Evolutionary conservation across 768 basidiomycete species (phyloP).

Genomic region (Serendipita sp.): DNA sequence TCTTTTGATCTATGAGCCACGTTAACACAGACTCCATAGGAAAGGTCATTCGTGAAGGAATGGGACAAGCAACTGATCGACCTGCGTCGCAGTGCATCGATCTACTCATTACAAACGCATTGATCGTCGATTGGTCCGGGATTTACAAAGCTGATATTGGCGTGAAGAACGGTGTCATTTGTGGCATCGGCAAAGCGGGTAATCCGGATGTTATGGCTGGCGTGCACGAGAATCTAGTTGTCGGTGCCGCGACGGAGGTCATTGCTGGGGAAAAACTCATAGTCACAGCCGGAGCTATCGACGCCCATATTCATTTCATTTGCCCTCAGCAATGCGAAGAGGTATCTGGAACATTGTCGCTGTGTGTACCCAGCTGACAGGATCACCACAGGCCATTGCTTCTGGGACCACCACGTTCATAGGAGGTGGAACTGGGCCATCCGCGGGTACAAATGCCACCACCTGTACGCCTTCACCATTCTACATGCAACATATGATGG

Average conservation of each 20-base stretch:
- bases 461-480: constrained; percentile 87
- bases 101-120: constrained; percentile 86
- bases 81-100: constrained; percentile 59
- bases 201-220: constrained; percentile 87
- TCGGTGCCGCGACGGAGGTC: constrained; percentile 88
- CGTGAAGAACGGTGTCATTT: constrained; percentile 65
- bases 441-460: constrained; percentile 79
- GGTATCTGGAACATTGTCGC: constrained; percentile 40
- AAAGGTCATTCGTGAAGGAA: constrained; percentile 89
- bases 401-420: constrained; percentile 83
- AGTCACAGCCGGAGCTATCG: constrained; percentile 83
- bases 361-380: not conserved
- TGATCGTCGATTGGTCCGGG: constrained; percentile 88
- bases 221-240: constrained; percentile 53
- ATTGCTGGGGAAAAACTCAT: constrained; percentile 93
- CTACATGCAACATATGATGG: constrained; percentile 81
- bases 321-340: constrained; percentile 86
- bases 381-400: constrained; percentile 18
- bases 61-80: constrained; percentile 79
- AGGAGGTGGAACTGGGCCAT: constrained; percentile 92
- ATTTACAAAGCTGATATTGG: constrained; percentile 90
- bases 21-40: constrained; percentile 28
- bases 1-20: not conserved
- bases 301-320: constrained; percentile 89
- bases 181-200: constrained; percentile 90